Evolutionary conservation across 2,329 filamentous ascomycete species (phyloP), one percentile per base, ranked within the genome.

Genomic region (Pseudogymnoascus verrucosus): DNA sequence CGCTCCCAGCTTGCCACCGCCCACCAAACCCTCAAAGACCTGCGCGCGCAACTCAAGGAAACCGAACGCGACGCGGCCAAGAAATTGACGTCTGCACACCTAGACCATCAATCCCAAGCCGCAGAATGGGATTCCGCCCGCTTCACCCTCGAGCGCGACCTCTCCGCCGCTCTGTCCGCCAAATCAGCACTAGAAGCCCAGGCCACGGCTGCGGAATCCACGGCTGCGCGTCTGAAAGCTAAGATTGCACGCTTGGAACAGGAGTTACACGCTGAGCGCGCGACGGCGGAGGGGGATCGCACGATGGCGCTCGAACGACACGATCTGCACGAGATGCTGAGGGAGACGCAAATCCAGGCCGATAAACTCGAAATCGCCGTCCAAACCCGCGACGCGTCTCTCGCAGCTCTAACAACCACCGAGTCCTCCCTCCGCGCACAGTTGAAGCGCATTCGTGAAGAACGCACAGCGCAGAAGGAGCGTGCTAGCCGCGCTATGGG

Each of bases 321-420:
- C 42, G 84, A 87, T 64, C 76, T 90, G 19, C 83, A 86, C 67
- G 78, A 81, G 62, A 80, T 84, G 74, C 78, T 87, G 26, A 85
- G 84, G 65, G 82, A 84, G 69, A 83, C 83, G 19, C 86, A 89
- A 73, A 78, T 85, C 11, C 84, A 88, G 70, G 78, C 82, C 44
- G 85, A 90, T 73, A 83, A 86, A 36, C 79, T 95, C n/a, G 87
- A 90, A 68, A 81, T 90, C 64, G 86, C 90, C 70, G 80, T 95
- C 28, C 80, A 82, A 5, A 85, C 89, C 70, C 86, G 89, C 66
- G 87, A 91, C 63, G 80, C 84, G 63, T 82, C 85, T 12, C 83
- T 93, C 60, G 82, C 84, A 42, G 75, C 78, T 34, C 78, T 86
- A 28, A 76, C 79, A 36, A 77, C 77, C 12, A 81, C 82, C n/a